A percentile compares a stretch with the other conserved stretches of the same genome.
These are phyloP conservation scores for Nicotiana rustica DNA, from an alignment of 305 asterid species.

Conservation along the genomic window DNA sequence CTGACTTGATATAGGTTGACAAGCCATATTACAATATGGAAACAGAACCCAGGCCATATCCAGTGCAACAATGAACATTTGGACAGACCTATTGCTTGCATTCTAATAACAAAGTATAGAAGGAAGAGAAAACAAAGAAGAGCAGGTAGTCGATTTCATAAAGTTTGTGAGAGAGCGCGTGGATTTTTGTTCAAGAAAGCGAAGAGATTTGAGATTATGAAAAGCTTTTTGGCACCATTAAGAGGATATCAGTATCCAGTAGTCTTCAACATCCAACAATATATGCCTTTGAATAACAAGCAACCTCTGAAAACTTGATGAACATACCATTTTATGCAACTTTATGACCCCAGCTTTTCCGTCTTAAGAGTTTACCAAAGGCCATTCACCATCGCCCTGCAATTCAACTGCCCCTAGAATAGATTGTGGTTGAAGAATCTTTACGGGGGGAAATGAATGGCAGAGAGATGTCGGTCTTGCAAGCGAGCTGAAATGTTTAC, in stretches of 20 bases:
- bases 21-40: not conserved
- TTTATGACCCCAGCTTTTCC: not conserved
- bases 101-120: not conserved
- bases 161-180: not conserved
- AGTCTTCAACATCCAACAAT: conserved; percentile 11
- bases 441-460: not conserved
- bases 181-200: not conserved
- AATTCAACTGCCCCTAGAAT: not conserved
- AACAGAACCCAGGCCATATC: not conserved
- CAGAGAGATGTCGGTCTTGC: not conserved
- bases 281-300: conserved; percentile 12
- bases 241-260: not conserved
- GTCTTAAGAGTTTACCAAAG: not conserved
- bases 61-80: not conserved
- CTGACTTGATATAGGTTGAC: not conserved
- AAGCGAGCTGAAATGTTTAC: conserved; percentile 7
- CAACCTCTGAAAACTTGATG: not conserved
- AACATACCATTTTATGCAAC: not conserved
- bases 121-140: not conserved
- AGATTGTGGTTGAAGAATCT: not conserved
- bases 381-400: not conserved
- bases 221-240: not conserved
- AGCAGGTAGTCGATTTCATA: not conserved
- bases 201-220: not conserved
- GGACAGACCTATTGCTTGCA: not conserved